These are phyloP conservation scores for Pythium phragmiticola DNA, from an alignment of 352 stramenopile species.

Conservation along the genomic window DNA sequence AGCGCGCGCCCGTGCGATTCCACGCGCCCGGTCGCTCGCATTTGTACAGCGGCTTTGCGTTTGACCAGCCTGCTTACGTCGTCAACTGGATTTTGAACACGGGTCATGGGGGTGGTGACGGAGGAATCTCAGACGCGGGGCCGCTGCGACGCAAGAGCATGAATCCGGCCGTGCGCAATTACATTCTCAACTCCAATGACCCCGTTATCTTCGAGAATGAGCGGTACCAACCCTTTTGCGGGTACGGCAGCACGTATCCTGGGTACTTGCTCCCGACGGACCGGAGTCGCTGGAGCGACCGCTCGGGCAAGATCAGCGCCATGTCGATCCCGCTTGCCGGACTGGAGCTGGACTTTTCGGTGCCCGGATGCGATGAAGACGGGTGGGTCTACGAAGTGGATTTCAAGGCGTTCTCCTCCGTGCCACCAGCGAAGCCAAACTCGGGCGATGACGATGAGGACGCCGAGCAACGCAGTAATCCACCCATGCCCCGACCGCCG, in stretches of 20 bases:
- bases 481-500: slow-evolving; percentile 1
- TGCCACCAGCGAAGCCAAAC: slow-evolving; percentile 21
- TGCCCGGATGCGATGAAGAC: slow-evolving; percentile 62
- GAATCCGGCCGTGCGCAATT: slow-evolving; percentile 60
- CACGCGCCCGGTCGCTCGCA: slow-evolving; percentile 43
- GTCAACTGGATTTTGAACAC: slow-evolving; percentile 73
- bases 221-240: slow-evolving; percentile 83
- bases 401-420: slow-evolving; percentile 77
- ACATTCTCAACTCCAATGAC: slow-evolving; percentile 69
- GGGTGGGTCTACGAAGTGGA: slow-evolving; percentile 87
- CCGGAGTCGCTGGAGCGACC: slow-evolving; percentile 81
- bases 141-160: slow-evolving; percentile 51
- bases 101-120: not conserved
- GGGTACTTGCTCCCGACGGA: slow-evolving; percentile 80
- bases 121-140: slow-evolving; percentile 27
- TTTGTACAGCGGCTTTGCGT: slow-evolving; percentile 81
- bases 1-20: slow-evolving; percentile 45
- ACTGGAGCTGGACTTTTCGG: slow-evolving; percentile 63
- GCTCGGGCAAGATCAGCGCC: slow-evolving; percentile 68
- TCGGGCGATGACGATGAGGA: slow-evolving; percentile 4
- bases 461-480: not conserved
- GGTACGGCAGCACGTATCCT: slow-evolving; percentile 80
- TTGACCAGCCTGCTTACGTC: slow-evolving; percentile 73
- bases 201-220: slow-evolving; percentile 87
- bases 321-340: slow-evolving; percentile 69